Evolutionary conservation across 2,329 filamentous ascomycete genomes (phyloP).

Genomic region (Aureobasidium sp.): DNA sequence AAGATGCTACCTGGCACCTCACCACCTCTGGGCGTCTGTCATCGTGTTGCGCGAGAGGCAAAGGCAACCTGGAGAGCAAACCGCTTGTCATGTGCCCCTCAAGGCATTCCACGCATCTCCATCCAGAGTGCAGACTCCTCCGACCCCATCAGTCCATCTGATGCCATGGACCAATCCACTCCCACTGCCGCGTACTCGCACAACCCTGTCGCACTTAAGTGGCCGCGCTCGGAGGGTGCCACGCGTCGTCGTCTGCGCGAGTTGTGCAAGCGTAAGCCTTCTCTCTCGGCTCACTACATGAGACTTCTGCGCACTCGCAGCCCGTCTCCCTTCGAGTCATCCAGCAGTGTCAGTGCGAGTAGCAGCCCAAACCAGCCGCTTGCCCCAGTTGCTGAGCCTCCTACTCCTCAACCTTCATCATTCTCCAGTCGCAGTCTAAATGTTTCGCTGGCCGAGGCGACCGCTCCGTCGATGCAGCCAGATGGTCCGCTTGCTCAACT

Average conservation of each 20-base stretch:
- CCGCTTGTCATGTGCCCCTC: constrained; percentile 28
- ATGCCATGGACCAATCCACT: constrained; percentile 37
- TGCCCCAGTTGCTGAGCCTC: not conserved
- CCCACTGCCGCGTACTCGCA: constrained; percentile 32
- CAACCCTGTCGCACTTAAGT: constrained; percentile 35
- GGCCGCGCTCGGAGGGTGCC: constrained; percentile 52
- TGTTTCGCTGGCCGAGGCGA: constrained; percentile 45
- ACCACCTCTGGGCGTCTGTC: constrained; percentile 57
- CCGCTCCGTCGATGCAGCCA: constrained; percentile 46
- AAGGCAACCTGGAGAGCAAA: constrained; percentile 53
- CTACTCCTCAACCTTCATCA: constrained; percentile 22
- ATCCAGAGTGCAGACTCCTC: constrained; percentile 33
- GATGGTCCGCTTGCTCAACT: constrained; percentile 43
- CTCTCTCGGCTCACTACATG: constrained; percentile 57
- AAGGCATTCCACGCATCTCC: constrained; percentile 19
- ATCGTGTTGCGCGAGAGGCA: constrained; percentile 55
- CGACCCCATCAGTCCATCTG: constrained; percentile 38
- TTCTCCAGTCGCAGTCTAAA: constrained; percentile 47
- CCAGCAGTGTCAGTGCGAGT: constrained; percentile 22
- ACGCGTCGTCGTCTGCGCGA: constrained; percentile 53
- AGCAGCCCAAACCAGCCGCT: constrained; percentile 12
- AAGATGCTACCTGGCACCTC: constrained; percentile 58
- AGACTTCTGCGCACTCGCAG: constrained; percentile 54
- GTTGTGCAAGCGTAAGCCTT: constrained; percentile 55
- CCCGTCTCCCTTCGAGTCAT: constrained; percentile 49